Evolutionary conservation across 2,329 filamentous ascomycete genomes (phyloP), one percentile per base, ranked within the genome.

Genomic region (Beauveria medogensis): DNA sequence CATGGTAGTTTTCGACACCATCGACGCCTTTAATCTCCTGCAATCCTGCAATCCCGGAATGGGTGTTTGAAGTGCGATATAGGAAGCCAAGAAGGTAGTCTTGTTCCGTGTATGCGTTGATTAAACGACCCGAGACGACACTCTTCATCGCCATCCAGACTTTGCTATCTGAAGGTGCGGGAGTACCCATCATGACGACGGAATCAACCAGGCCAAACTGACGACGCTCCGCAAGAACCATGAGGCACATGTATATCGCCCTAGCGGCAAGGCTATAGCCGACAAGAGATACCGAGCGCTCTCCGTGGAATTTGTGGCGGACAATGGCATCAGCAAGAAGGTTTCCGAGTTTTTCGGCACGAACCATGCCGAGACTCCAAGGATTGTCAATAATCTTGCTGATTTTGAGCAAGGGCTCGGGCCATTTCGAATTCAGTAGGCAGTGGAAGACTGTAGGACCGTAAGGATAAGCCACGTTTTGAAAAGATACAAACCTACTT

Each of bases 31-130:
- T 78, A 37, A 94, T 83, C 18, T 82, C 81, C 71, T 96, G 89
- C 20, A 97, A 75, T 0, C 93, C 93, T 0, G 92, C 92, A 40
- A 97, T 82, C 2, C 93, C 92, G 63, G 89, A 87, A 65, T 94
- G 87, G 55, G 93, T 83, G 66, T 88, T 91, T 59, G 89, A 90
- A 3, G 86, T 90, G 55, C 93, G 87, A 71, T 93, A 96, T 44
- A 97, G 78, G 71, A 97, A 96, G 1, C 86, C 92, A 2, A 97
- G 85, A 26, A 97, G 86, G 65, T 91, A 92, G 72, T 97, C 93
- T 52, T 91, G 90, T 56, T 88, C 86, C 1, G 90, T 95, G 71
- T 88, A 97, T 3, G 94, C 91, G 67, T 97, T 97, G 69, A 97
- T 82, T n/a, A 97, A 79, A 24, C 92, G 85, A 0, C 92, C 92